phyloP scores from a whole-genome alignment of 257 asterid species.

The Vinca minor region DNA sequence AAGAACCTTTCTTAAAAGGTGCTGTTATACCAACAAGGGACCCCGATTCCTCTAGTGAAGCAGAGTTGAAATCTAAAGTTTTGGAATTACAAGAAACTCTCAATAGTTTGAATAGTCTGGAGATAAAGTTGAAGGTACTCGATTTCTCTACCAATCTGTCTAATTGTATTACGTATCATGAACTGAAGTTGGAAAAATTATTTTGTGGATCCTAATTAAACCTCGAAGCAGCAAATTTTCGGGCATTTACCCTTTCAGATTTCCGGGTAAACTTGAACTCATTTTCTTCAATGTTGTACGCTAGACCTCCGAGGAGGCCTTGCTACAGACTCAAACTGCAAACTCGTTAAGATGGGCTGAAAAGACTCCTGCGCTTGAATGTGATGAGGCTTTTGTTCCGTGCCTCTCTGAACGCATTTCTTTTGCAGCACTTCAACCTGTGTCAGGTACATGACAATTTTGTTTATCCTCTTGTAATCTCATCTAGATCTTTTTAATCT shows the following conservation, averaged over 20 bases:
- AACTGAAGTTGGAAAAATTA: neutral
- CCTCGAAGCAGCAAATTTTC: neutral
- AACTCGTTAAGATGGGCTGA: constrained; percentile 71
- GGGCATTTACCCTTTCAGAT: neutral
- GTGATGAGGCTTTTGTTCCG: constrained; percentile 43
- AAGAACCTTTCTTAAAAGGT: constrained; percentile 65
- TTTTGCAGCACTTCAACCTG: constrained; percentile 66
- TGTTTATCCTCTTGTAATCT: neutral
- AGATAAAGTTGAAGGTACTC: constrained; percentile 78
- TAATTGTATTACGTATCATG: neutral
- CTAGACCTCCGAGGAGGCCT: constrained; percentile 57
- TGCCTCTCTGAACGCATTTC: constrained; percentile 56
- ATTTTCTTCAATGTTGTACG: constrained; percentile 1
- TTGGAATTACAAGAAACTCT: constrained; percentile 54
- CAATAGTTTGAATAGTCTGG: constrained; percentile 54
- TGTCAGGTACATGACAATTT: constrained; percentile 41
- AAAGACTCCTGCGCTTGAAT: constrained; percentile 37
- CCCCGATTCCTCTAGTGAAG: constrained; percentile 20
- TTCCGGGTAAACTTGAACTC: neutral
- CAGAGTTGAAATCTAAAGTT: constrained; percentile 41
- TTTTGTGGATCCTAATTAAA: neutral
- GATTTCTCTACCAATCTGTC: constrained; percentile 6
- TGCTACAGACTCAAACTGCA: constrained; percentile 56
- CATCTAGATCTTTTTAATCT: neutral
- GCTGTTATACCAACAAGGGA: constrained; percentile 52